Base-by-base conservation (phyloP, 345 rosid genomes). In the Bruguiera parviflora region DNA sequence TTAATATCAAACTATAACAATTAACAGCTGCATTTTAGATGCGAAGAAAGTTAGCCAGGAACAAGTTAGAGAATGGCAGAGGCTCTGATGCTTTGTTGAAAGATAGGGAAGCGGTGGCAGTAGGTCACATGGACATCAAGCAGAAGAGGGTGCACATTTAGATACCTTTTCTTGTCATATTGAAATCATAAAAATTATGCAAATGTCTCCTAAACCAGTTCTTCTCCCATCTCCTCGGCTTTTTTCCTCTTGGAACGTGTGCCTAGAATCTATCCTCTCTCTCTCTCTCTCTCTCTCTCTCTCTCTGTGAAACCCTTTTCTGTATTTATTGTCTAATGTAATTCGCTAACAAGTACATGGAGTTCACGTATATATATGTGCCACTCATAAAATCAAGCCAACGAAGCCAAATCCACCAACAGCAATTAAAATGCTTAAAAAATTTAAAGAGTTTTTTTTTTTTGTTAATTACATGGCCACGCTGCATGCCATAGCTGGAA, bases 401-500 rank as follows among this genome's bases (percentile, higher is more conserved):
- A 4, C 75, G 67, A 56, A 43, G 66, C 58, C 52, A 32, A 56
- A 56, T 15, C 29, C 49, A 39, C 21, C 62, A 60, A 52, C 29
- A 33, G 33, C 67, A 53, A 73, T 64, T 53, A 8, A 73, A 71
- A 64, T 28, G 46, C 27, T 24, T 33, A 1, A 10, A 25, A 68
- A 78, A 69, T 58, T 68, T 20, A 67, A 71, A 37, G 6, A 62
- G 74, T 78, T 74, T 73, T 24, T 24, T 29, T 22, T 37, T 58
- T 52, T 61, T 47, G n/a, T 27, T 8, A 11, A 66, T 74, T 75
- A 78, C 82, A 76, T 83, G 84, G 86, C 84, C 86, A 79, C 82
- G 68, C 81, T 77, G 65, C 77, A 74, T 80, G 79, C 70, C 86
- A 84, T 81, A 82, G 90, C 87, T 86, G 91, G 85, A 89, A 82